phyloP scores from a whole-genome alignment of 2,329 filamentous ascomycete genomes.

The Aspergillus sp. region DNA sequence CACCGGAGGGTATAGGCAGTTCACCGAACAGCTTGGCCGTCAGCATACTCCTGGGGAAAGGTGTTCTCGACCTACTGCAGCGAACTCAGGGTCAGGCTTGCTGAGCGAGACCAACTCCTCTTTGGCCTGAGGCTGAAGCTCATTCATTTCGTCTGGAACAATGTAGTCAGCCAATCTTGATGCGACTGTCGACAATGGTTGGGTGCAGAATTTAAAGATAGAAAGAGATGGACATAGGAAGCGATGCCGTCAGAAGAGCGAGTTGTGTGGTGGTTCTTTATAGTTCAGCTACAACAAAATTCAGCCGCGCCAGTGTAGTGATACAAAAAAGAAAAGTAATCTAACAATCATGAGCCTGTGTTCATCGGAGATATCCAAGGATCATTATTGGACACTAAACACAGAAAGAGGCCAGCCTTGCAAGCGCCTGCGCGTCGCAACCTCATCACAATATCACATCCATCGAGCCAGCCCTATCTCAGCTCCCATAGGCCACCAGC shows the following conservation, averaged over 20 bases:
- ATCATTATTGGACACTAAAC: not conserved
- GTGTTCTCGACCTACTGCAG: not conserved
- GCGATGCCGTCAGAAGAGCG: too few species aligned
- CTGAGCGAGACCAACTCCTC: not conserved
- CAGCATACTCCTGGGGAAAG: not conserved
- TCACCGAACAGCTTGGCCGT: not conserved
- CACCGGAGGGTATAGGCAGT: not conserved
- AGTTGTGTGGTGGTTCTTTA: too few species aligned
- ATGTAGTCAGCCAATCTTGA: not conserved
- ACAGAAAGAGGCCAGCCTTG: not conserved
- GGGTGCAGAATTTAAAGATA: not conserved
- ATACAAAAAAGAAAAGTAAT: too few species aligned
- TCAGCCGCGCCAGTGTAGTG: too few species aligned
- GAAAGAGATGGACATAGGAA: too few species aligned
- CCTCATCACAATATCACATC: not conserved
- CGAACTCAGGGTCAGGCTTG: constrained; percentile 3
- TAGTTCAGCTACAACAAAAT: too few species aligned
- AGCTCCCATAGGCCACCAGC: not conserved
- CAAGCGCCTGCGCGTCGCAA: not conserved
- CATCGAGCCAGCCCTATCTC: not conserved
- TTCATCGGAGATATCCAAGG: not conserved
- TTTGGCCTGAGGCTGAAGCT: not conserved
- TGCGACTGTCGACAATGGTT: too few species aligned
- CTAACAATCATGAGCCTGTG: too few species aligned
- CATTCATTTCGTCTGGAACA: not conserved